Evolutionary conservation across 139 green algal genomes (phyloP).

Genomic region (Chlorella vulgaris): DNA sequence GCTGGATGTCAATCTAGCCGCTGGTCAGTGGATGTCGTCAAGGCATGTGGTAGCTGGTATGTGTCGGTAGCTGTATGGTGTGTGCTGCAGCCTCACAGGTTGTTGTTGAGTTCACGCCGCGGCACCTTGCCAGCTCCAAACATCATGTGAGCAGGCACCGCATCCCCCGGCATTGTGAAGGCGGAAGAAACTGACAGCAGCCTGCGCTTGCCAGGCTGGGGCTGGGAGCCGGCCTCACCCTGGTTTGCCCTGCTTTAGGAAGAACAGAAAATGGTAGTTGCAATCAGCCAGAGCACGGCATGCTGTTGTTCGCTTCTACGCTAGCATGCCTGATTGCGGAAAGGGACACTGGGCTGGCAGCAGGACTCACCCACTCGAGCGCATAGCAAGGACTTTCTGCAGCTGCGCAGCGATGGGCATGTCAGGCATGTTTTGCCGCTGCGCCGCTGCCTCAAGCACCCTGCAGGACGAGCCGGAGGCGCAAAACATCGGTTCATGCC

Average conservation of each 20-base stretch:
- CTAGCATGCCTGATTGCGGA: too few relatives aligned
- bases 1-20: too few relatives aligned
- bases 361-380: background rate
- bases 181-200: conserved; percentile 26
- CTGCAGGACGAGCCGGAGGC: background rate
- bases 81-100: background rate
- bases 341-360: too few relatives aligned
- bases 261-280: background rate
- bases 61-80: too few relatives aligned
- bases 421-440: background rate
- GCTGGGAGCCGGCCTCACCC: background rate
- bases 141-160: conserved; percentile 12
- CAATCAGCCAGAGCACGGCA: too few relatives aligned
- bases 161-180: conserved; percentile 14
- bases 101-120: background rate
- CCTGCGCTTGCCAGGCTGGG: conserved; percentile 32
- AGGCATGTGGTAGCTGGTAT: too few relatives aligned
- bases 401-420: conserved; percentile 22
- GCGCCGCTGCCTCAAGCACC: conserved; percentile 9
- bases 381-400: conserved; percentile 4
- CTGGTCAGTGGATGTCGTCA: too few relatives aligned
- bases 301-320: too few relatives aligned
- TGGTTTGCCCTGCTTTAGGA: background rate
- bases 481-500: too few relatives aligned
- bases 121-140: conserved; percentile 22